Evolutionary conservation across 2,329 filamentous ascomycete genomes (phyloP), one percentile per base, ranked within the genome.

Genomic region (Colletotrichum sp.): DNA sequence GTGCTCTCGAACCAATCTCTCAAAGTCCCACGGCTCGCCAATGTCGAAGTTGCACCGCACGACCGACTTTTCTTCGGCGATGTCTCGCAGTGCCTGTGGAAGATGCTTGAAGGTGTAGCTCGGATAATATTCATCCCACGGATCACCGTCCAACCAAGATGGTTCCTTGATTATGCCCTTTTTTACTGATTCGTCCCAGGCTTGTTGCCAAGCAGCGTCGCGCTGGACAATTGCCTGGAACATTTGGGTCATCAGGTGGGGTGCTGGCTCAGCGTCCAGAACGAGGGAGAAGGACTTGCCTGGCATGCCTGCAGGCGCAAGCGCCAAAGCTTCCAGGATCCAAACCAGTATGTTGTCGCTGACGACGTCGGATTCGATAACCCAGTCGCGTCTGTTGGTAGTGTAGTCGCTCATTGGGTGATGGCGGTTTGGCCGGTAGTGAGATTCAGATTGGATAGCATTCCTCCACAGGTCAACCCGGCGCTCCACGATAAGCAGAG

Each of bases 11-110:
- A 69, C 24, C 8, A 74, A 32, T 8, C 6, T 6, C n/a, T 57
- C 22, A 1, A 60, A 22, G 18, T 65, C 30, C 59, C 30, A 55
- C 5, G 24, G 36, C 16, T 69, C 36, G n/a, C 71, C 71, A 8
- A 68, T 44, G 30, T 74, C 32, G 24, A 74, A 74, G 26, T 69
- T 69, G 66, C 71, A 74, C 8, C n/a, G 28, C 5, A 69, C 44
- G 5, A 34, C 12, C 16, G 66, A 74, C 3, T 24, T 65, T 1
- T 36, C 28, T 10, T 36, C 16, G 12, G 57, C 65, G 3, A 74
- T 28, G 18, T 74, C 71, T 32, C 13, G 32, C 57, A 69, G 57
- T 15, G 30, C 30, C 30, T 15, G 9, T 6, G 70, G 63, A 8
- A 67, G 36, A 22, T 60, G 16, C 30, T 67, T 48, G n/a, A 48